Conservation (phyloP, 345 rosid species). For the Eucalyptus paniculata region DNA sequence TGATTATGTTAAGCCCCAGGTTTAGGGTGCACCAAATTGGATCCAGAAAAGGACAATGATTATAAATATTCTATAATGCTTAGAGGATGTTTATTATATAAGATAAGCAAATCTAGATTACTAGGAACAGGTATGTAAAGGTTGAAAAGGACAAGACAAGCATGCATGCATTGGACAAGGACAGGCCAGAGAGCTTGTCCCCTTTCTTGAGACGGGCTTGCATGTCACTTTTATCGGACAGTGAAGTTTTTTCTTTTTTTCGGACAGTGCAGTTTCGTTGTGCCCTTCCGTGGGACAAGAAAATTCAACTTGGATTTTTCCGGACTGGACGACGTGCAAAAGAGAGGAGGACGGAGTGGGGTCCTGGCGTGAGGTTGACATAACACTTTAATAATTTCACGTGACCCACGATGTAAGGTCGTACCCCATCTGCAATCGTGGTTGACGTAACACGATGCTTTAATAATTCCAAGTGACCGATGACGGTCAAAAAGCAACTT, state of each 20-base stretch:
- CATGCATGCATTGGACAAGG: background rate
- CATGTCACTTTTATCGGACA: background rate
- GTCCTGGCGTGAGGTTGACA: too few species aligned
- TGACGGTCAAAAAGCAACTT: too few species aligned
- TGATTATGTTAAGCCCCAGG: too few species aligned
- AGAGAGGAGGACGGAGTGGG: too few species aligned
- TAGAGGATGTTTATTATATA: background rate
- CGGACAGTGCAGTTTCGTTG: background rate
- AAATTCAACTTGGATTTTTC: background rate
- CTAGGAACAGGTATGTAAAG: background rate
- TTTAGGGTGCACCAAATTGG: too few species aligned
- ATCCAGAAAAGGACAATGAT: too few species aligned
- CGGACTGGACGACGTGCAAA: rapidly evolving
- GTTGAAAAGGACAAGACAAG: background rate
- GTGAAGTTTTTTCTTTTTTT: too few species aligned
- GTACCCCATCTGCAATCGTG: too few species aligned
- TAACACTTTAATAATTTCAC: too few species aligned
- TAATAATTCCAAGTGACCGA: too few species aligned
- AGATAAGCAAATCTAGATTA: background rate
- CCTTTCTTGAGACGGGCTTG: slow-evolving; percentile 33
- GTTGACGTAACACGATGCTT: rapidly evolving
- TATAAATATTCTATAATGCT: too few species aligned
- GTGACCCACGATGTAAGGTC: too few species aligned
- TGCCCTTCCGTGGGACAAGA: background rate
- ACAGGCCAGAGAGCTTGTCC: slow-evolving; percentile 27